Percentiles rank a stretch among this genome's conserved stretches.
Evolutionary conservation across 139 green algal genomes (phyloP).

Genomic region (Ettlia oleoabundans): DNA sequence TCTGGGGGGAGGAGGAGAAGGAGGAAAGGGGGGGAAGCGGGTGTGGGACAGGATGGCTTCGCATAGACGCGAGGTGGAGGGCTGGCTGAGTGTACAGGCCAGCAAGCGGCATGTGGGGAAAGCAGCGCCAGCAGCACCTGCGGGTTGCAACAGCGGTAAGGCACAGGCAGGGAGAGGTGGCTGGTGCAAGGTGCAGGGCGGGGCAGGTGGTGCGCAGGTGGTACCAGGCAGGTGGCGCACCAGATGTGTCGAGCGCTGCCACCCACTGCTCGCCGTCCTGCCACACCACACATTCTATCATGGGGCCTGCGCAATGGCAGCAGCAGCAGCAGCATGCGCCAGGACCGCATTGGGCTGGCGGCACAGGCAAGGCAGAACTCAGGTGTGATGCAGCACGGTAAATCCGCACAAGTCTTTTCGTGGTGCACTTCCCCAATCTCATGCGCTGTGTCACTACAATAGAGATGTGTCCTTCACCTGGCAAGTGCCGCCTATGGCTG

Average conservation of each 20-base stretch:
- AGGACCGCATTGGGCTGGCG: not conserved
- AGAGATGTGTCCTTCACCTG: not conserved
- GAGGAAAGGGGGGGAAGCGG: not conserved
- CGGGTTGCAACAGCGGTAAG: not conserved
- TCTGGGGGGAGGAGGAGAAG: not conserved
- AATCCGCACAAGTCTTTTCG: too few relatives aligned
- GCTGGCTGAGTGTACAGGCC: not conserved
- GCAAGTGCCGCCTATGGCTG: not conserved
- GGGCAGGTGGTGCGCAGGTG: conserved; percentile 13
- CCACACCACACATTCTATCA: conserved; percentile 91
- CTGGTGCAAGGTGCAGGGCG: too few relatives aligned
- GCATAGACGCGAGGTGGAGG: too few relatives aligned
- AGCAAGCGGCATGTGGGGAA: too few relatives aligned
- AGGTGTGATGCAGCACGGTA: too few relatives aligned
- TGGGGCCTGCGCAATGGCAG: conserved; percentile 57
- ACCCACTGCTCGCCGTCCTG: conserved; percentile 83
- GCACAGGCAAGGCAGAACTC: not conserved
- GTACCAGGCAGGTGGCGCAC: not conserved
- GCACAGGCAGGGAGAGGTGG: too few relatives aligned
- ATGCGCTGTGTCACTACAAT: too few relatives aligned
- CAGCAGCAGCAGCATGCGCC: not conserved
- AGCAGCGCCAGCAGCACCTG: not conserved
- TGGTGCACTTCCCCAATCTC: too few relatives aligned
- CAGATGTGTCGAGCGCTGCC: conserved; percentile 83
- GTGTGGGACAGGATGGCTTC: too few relatives aligned